These are phyloP conservation scores for Angophora floribunda DNA, from an alignment of 345 rosid genomes.

Conservation along the genomic window DNA sequence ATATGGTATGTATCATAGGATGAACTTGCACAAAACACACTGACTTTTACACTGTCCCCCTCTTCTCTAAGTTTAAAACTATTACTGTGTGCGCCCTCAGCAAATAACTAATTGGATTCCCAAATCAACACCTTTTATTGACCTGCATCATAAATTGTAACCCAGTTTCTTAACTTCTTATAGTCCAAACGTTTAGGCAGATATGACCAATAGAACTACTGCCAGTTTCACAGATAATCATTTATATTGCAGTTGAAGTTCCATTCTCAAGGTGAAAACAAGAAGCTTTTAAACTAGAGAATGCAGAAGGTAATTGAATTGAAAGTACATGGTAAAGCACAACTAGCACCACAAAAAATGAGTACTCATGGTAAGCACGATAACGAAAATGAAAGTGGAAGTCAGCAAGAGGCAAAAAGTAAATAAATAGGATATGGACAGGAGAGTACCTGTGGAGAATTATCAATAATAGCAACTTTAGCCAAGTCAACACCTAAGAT, in stretches of 20 bases:
- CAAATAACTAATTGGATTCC: background rate
- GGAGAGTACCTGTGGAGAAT: conserved; percentile 81
- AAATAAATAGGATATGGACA: background rate
- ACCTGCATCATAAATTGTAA: background rate
- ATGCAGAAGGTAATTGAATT: background rate
- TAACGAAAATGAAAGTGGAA: background rate
- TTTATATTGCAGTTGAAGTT: background rate
- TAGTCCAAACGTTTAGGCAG: background rate
- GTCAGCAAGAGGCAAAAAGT: background rate
- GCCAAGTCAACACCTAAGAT: conserved; percentile 92
- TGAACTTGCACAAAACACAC: background rate
- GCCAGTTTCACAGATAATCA: background rate
- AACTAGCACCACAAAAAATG: background rate
- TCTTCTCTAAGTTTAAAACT: background rate
- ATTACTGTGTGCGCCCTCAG: background rate
- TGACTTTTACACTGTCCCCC: background rate
- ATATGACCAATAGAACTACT: background rate
- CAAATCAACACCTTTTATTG: background rate
- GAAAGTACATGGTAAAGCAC: background rate
- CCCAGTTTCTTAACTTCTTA: background rate
- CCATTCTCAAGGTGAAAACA: background rate
- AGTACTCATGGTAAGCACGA: background rate
- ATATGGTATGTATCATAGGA: background rate
- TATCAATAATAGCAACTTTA: conserved; percentile 90
- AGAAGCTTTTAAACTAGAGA: background rate